Evolutionary conservation across 805 yeast genomes (phyloP), one percentile per base, ranked within the genome.

Genomic region (Kodamaea fukazawae): DNA sequence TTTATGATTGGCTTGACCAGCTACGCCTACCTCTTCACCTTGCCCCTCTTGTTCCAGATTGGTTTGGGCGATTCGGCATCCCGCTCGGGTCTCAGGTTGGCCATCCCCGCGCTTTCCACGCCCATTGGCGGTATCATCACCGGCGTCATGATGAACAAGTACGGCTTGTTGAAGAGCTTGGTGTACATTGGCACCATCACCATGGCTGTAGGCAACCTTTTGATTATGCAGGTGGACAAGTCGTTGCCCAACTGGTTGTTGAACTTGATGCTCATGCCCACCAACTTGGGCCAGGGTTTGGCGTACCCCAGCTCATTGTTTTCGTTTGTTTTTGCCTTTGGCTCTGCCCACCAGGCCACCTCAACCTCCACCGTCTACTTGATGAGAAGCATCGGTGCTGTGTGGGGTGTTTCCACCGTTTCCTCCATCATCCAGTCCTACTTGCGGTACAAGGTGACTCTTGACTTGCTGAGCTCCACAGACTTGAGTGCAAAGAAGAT

Each of bases 101-200:
- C 67, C 2, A 58, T 66, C 13, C 75, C 73, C 4, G 61, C 74
- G 3, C 37, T 65, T 12, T 62, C 64, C 28, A 68, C 71, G 1
- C 70, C 73, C n/a, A 55, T 68, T 17, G 75, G 75, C 4, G 65
- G 73, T 2, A 40, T 71, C 13, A 50, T 59, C 6, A 60, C 73
- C 1, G 75, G 74, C 0, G 45, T 56, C 28, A 48, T 58, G 37
- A 68, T 68, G 71, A 58, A 65, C 33, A 57, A 49, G 30, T 52
- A 52, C 30, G 49, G 57, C 7, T 45, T 50, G 17, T 48, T 70
- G 31, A 30, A 32, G 27, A 37, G 40, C 23, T 45, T 70, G 25
- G 57, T 65, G 17, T 46, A 52, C 32, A 31, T 49, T 7, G 75
- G 76, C 8, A 58, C 65, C 2, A 36, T 53, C 8, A 59, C 31